These are phyloP conservation scores for Monosporozyma solicola DNA, from an alignment of 805 yeast species.

Conservation along the genomic window DNA sequence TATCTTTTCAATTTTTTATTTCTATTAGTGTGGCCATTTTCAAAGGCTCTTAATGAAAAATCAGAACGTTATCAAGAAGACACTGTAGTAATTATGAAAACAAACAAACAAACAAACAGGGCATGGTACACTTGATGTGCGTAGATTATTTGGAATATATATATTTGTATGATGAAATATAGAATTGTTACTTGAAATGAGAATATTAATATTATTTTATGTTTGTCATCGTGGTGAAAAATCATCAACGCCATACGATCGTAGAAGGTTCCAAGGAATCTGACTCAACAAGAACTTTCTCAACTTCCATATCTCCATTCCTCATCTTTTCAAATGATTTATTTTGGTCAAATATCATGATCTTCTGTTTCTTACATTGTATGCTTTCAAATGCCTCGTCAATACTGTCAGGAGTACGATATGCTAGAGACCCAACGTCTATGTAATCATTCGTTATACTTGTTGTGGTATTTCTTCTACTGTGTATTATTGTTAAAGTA, in stretches of 20 bases:
- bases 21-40: too few relatives aligned
- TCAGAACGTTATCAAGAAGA: neutral
- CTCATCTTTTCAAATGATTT: neutral
- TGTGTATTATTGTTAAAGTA: neutral
- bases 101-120: neutral
- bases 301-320: neutral
- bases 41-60: neutral
- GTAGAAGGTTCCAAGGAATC: neutral
- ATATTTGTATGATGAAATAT: neutral
- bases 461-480: neutral
- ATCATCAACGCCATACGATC: neutral
- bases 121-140: neutral
- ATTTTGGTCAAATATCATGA: conserved; percentile 11
- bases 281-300: neutral
- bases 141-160: neutral
- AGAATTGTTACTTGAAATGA: neutral
- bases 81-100: neutral
- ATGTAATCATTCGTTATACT: conserved; percentile 14
- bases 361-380: conserved; percentile 25
- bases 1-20: neutral
- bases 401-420: conserved; percentile 5
- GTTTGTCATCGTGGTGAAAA: neutral
- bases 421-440: conserved; percentile 16
- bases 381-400: conserved; percentile 19
- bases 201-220: neutral